These are phyloP conservation scores for Fraxinus floribunda DNA, from an alignment of 305 asterid genomes.

Conservation along the genomic window DNA sequence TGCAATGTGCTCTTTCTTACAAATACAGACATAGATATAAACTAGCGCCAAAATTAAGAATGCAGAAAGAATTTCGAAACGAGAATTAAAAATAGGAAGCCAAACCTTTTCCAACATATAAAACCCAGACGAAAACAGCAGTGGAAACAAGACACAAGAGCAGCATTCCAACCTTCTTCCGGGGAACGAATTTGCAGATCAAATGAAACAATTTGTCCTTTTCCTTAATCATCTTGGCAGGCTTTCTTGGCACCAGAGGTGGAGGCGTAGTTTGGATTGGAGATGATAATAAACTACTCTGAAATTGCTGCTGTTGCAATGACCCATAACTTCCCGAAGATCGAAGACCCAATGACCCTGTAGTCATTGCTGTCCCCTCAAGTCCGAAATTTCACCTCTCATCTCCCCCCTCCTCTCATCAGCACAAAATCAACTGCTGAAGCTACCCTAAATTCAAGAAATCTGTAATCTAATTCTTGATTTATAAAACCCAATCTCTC, in stretches of 20 bases:
- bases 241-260: conserved; percentile 55
- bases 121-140: conserved; percentile 67
- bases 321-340: conserved; percentile 93
- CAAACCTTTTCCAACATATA: conserved; percentile 73
- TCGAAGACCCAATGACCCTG: conserved; percentile 90
- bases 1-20: not conserved
- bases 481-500: conserved; percentile 1
- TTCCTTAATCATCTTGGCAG: conserved; percentile 74
- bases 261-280: conserved; percentile 62
- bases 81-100: conserved; percentile 18
- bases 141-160: conserved; percentile 64
- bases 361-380: conserved; percentile 68
- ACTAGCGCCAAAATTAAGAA: conserved; percentile 12
- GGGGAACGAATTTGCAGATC: conserved; percentile 75
- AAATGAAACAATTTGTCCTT: conserved; percentile 67
- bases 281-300: conserved; percentile 42
- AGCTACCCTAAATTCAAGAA: not conserved
- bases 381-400: conserved; percentile 53
- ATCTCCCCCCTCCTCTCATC: conserved; percentile 51
- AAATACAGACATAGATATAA: conserved; percentile 4
- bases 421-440: conserved; percentile 29
- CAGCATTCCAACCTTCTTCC: conserved; percentile 81
- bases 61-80: not conserved
- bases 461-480: conserved; percentile 1
- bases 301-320: conserved; percentile 57